Evolutionary conservation across 495 filamentous ascomycete genomes (phyloP).

Genomic region (Usnea hakonensis): DNA sequence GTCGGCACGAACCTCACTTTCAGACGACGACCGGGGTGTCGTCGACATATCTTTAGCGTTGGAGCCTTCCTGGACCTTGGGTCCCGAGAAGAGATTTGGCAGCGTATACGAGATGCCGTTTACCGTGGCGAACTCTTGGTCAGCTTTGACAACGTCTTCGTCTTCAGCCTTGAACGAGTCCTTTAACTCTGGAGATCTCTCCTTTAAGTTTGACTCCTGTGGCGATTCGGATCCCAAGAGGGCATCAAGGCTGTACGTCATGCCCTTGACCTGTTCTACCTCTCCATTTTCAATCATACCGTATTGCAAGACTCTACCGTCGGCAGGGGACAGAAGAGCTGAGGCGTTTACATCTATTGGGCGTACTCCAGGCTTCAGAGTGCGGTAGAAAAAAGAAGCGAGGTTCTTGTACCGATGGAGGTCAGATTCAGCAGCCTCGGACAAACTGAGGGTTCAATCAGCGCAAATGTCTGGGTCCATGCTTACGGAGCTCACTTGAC

Average conservation of each 20-base stretch:
- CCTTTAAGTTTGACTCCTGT: conserved; percentile 11
- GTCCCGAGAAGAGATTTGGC: conserved; percentile 78
- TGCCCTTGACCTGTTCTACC: conserved; percentile 98
- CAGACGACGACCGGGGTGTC: conserved; percentile 55
- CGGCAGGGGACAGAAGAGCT: conserved; percentile 76
- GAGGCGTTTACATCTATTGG: conserved; percentile 74
- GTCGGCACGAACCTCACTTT: conserved; percentile 75
- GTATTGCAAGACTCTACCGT: conserved; percentile 86
- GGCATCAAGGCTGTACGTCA: conserved; percentile 93
- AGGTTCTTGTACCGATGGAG: conserved; percentile 87
- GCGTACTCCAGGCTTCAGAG: conserved; percentile 80
- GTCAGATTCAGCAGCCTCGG: conserved; percentile 79
- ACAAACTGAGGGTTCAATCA: conserved; percentile 43
- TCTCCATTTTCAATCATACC: conserved; percentile 85
- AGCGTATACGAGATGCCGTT: conserved; percentile 97
- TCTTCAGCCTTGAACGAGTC: conserved; percentile 26
- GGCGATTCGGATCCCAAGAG: conserved; percentile 63
- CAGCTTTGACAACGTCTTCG: conserved; percentile 59
- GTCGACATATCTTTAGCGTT: conserved; percentile 54
- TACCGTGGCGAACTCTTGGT: conserved; percentile 89
- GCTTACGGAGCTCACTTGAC: conserved; percentile 56
- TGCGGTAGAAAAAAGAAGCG: conserved; percentile 94
- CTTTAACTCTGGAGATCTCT: conserved; percentile 4
- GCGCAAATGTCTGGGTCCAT: background rate
- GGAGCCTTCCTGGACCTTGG: conserved; percentile 29